Evolutionary conservation across 169 alveolate genomes (phyloP).

Genomic region (Eimeria sp.): DNA sequence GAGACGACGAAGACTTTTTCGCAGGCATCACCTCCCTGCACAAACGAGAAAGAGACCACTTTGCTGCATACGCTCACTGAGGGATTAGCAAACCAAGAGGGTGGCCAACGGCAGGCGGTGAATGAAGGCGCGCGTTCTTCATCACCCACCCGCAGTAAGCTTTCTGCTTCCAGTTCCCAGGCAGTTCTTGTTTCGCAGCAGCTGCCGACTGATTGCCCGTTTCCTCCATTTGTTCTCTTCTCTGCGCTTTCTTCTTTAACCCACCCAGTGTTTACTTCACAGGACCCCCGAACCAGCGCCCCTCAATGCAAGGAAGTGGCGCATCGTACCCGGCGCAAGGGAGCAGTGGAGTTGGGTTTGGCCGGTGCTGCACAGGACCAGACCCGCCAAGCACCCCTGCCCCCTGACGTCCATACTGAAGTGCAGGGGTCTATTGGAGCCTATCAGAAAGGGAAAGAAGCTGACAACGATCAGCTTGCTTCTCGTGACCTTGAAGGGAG

Average conservation of each 20-base stretch:
- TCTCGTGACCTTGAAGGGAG: neutral
- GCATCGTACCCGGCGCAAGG: neutral
- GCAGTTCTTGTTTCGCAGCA: neutral
- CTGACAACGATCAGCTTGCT: neutral
- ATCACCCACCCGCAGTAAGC: neutral
- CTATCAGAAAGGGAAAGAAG: neutral
- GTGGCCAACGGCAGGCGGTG: neutral
- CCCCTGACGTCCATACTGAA: neutral
- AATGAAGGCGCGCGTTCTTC: neutral
- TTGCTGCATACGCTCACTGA: neutral
- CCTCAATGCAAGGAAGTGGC: neutral
- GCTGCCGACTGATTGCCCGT: neutral
- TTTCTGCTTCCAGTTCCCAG: neutral
- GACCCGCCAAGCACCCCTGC: neutral
- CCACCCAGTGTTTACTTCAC: slow-evolving; percentile 36
- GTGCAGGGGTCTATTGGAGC: neutral
- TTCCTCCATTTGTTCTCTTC: slow-evolving; percentile 9
- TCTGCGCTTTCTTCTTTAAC: slow-evolving; percentile 59
- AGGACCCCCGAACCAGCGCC: neutral
- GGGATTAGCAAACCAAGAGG: neutral
- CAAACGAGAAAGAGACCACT: neutral
- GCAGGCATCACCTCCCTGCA: neutral
- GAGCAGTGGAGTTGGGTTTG: neutral
- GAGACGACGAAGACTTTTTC: neutral
- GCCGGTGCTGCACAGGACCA: slow-evolving; percentile 6